phyloP scores from a whole-genome alignment of 257 asterid genomes.

The Fraxinus pennsylvanica region DNA sequence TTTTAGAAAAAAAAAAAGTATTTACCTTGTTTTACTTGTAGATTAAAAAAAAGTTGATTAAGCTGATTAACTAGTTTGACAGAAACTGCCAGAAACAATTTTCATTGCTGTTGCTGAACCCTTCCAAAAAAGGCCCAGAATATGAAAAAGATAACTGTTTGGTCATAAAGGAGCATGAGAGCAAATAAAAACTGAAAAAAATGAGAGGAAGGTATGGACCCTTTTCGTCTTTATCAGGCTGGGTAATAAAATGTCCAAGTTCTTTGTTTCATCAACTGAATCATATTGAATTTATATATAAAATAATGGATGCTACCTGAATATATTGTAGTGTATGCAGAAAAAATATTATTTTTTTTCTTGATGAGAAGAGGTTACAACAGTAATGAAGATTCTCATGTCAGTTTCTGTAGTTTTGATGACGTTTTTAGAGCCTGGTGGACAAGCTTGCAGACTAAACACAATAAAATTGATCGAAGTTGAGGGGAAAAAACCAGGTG shows the following conservation, averaged over 20 bases:
- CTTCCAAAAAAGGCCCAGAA: constrained; percentile 26
- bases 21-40: not conserved
- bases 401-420: constrained; percentile 45
- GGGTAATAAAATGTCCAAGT: constrained; percentile 43
- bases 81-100: not conserved
- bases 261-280: constrained; percentile 49
- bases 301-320: constrained; percentile 33
- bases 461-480: too few relatives aligned
- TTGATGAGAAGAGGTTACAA: constrained; percentile 26
- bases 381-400: constrained; percentile 38
- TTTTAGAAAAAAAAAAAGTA: not conserved
- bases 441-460: not conserved
- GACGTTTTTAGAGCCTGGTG: constrained; percentile 36
- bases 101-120: constrained; percentile 36
- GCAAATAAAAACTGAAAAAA: constrained; percentile 41
- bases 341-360: not conserved
- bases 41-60: not conserved
- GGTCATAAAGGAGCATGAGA: constrained; percentile 44
- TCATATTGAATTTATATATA: constrained; percentile 34
- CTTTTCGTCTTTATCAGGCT: constrained; percentile 43
- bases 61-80: not conserved
- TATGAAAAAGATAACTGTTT: constrained; percentile 37
- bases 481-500: not conserved
- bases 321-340: not conserved
- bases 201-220: constrained; percentile 56